A percentile compares a stretch with the other conserved stretches of the same genome.
Evolutionary conservation across 331 rosid genomes (phyloP).

Genomic region (Quercus tomentella): DNA sequence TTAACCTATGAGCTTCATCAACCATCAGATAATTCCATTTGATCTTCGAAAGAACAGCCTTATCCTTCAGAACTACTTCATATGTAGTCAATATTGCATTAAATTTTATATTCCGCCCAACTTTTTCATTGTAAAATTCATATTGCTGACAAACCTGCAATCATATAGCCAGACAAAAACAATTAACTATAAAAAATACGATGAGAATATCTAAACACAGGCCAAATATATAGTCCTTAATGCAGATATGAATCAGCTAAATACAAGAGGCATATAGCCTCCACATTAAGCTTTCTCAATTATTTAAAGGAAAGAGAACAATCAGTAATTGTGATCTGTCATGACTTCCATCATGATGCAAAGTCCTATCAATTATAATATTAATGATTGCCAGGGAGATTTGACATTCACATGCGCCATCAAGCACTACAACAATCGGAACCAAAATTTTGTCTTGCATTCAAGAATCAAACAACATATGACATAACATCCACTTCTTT

Average conservation of each 20-base stretch:
- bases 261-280: not conserved
- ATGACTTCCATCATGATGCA: not conserved
- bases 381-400: not conserved
- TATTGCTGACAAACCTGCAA: slow-evolving; percentile 96
- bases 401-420: not conserved
- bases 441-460: not conserved
- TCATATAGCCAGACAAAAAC: slow-evolving; percentile 6
- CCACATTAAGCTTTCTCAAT: not conserved
- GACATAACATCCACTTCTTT: not conserved
- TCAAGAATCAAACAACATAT: not conserved
- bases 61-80: slow-evolving; percentile 95
- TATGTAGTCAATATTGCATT: slow-evolving; percentile 90
- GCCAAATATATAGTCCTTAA: not conserved
- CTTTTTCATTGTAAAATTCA: slow-evolving; percentile 77
- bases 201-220: not conserved
- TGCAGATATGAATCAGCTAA: not conserved
- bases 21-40: slow-evolving; percentile 98
- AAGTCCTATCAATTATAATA: not conserved
- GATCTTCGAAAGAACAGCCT: slow-evolving; percentile 88
- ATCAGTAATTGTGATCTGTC: not conserved
- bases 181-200: not conserved
- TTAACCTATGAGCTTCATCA: slow-evolving; percentile 98
- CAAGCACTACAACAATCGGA: not conserved
- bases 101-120: slow-evolving; percentile 76
- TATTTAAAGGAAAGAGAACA: not conserved